phyloP scores from a whole-genome alignment of 306 rosid species.

The Cucurbita ficifolia region DNA sequence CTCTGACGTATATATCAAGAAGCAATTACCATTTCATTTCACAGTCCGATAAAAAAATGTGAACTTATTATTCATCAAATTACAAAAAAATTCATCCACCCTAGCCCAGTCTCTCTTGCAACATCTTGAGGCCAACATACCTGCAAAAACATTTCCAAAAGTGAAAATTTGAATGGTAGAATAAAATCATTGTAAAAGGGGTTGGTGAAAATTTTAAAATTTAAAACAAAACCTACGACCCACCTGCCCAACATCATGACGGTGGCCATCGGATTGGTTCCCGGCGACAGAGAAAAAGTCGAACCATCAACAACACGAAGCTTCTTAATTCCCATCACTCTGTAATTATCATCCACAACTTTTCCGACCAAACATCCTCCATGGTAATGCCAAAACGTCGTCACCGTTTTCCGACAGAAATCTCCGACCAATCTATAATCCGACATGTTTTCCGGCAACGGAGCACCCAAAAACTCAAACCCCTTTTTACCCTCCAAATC shows the following conservation, averaged over 20 bases:
- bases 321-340: neutral
- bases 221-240: neutral
- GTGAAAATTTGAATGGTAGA: too few relatives aligned
- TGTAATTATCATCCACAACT: neutral
- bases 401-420: neutral
- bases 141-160: neutral
- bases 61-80: too few relatives aligned
- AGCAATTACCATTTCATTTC: too few relatives aligned
- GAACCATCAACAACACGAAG: slow-evolving; percentile 5
- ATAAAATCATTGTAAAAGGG: too few relatives aligned
- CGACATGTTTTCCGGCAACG: neutral
- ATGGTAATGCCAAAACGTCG: slow-evolving; percentile 8
- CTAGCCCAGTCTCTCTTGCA: neutral
- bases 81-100: too few relatives aligned
- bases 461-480: neutral
- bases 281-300: neutral
- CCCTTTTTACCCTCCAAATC: neutral
- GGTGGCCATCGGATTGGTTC: slow-evolving; percentile 4
- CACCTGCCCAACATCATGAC: slow-evolving; percentile 9
- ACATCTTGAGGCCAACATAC: neutral
- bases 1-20: too few relatives aligned
- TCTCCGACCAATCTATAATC: neutral
- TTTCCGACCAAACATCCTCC: slow-evolving; percentile 8
- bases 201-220: too few relatives aligned
- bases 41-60: too few relatives aligned